A percentile compares a stretch with the other conserved stretches of the same genome.
Conservation (phyloP, 768 basidiomycete genomes). For the Mycena kentingensis region DNA sequence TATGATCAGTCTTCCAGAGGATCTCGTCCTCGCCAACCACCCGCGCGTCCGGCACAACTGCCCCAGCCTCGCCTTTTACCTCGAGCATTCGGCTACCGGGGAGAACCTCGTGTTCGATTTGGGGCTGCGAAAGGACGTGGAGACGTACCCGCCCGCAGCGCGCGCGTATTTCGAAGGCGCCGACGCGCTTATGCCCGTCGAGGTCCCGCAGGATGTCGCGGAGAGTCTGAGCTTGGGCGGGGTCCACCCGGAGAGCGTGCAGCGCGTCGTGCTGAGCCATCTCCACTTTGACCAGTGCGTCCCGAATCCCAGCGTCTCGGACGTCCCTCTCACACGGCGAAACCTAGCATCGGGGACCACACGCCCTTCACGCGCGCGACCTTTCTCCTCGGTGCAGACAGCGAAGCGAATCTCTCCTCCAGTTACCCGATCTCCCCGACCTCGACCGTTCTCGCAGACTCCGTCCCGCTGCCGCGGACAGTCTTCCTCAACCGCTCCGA, state of each 20-base stretch:
- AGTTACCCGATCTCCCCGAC: slow-evolving; percentile 47
- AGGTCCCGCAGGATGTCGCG: slow-evolving; percentile 41
- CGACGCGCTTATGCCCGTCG: slow-evolving; percentile 9
- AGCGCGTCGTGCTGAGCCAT: slow-evolving; percentile 52
- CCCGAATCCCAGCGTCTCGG: background rate
- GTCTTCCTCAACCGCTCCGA: slow-evolving; percentile 37
- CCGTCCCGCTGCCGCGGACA: slow-evolving; percentile 42
- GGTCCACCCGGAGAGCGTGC: slow-evolving; percentile 42
- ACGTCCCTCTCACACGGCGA: background rate
- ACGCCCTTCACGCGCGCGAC: slow-evolving; percentile 45
- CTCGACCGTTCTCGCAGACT: slow-evolving; percentile 31
- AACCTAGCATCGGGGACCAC: slow-evolving; percentile 43
- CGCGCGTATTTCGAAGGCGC: slow-evolving; percentile 22
- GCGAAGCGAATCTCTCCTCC: slow-evolving; percentile 35
- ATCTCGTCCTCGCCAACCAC: slow-evolving; percentile 36
- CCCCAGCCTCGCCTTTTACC: slow-evolving; percentile 55
- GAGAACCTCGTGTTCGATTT: slow-evolving; percentile 55
- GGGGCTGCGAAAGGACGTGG: slow-evolving; percentile 51
- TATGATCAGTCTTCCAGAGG: slow-evolving; percentile 39
- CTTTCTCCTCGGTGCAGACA: slow-evolving; percentile 50
- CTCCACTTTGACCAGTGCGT: slow-evolving; percentile 52
- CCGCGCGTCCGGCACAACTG: slow-evolving; percentile 30
- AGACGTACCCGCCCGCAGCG: slow-evolving; percentile 40
- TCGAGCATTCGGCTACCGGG: slow-evolving; percentile 46
- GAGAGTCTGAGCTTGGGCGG: slow-evolving; percentile 56